Evolutionary conservation across 129 eudicot genomes (phyloP).

Genomic region (Arctium minus): DNA sequence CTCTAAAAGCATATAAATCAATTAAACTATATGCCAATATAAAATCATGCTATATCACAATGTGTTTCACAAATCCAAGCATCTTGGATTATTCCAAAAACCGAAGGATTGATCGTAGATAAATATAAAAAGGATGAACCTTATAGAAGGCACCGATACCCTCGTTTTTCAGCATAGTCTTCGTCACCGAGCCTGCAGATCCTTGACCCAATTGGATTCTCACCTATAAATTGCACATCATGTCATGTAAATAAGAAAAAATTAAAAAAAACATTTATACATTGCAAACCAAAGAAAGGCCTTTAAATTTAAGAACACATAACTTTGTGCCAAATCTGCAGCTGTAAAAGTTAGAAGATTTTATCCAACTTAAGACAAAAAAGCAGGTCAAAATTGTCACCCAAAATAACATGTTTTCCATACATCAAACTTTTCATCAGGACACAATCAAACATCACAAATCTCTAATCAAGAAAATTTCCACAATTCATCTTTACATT

Average conservation of each 20-base stretch:
- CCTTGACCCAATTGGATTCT: constrained; percentile 96
- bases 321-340: not conserved
- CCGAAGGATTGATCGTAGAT: not conserved
- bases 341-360: not conserved
- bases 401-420: not conserved
- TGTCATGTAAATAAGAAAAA: not conserved
- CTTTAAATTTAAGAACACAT: not conserved
- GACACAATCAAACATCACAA: not conserved
- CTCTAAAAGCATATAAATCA: not conserved
- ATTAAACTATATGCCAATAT: not conserved
- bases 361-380: not conserved
- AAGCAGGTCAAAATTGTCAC: not conserved
- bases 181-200: constrained; percentile 69
- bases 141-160: constrained; percentile 89
- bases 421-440: not conserved
- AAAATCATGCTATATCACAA: not conserved
- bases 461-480: not conserved
- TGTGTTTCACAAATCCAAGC: not conserved
- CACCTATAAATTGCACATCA: constrained; percentile 46
- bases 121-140: constrained; percentile 33
- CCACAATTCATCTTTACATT: not conserved
- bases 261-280: too few species aligned
- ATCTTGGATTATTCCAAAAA: not conserved
- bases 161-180: constrained; percentile 80
- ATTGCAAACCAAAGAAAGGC: not conserved